Percentiles rank a stretch among this genome's conserved stretches.
These are phyloP conservation scores for Phragmites australis DNA, from an alignment of 176 grass and related monocot species.

Conservation along the genomic window DNA sequence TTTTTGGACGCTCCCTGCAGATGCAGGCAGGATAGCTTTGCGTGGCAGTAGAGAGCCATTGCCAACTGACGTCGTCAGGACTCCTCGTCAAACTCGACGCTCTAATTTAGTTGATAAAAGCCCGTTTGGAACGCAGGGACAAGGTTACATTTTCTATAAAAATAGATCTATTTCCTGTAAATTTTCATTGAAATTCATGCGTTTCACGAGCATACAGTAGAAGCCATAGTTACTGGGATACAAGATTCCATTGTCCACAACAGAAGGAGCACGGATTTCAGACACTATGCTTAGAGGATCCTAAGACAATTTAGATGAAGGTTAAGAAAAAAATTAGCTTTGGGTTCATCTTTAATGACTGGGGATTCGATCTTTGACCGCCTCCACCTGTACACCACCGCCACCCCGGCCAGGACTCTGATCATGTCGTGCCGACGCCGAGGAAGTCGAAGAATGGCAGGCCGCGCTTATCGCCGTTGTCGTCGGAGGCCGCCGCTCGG, in stretches of 20 bases:
- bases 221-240: neutral
- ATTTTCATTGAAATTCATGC: too few species aligned
- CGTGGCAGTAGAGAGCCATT: too few species aligned
- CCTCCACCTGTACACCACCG: neutral
- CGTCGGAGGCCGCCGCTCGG: neutral
- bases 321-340: neutral
- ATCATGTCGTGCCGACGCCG: constrained; percentile 59
- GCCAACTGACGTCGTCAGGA: too few species aligned
- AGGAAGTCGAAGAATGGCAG: constrained; percentile 70
- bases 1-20: too few species aligned
- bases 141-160: too few species aligned
- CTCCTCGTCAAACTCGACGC: too few species aligned
- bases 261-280: neutral
- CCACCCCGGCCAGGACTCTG: neutral
- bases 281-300: neutral
- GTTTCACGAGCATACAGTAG: too few species aligned
- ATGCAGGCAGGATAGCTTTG: too few species aligned
- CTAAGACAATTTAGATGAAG: neutral
- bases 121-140: too few species aligned
- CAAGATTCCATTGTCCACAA: neutral
- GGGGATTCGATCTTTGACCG: neutral
- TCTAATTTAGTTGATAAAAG: too few species aligned
- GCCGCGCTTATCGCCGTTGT: constrained; percentile 13
- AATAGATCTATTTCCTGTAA: too few species aligned
- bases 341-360: neutral